Percentiles rank a stretch among this genome's conserved stretches.
Evolutionary conservation across 2,329 filamentous ascomycete genomes (phyloP).

Genomic region (Cytospora mali): DNA sequence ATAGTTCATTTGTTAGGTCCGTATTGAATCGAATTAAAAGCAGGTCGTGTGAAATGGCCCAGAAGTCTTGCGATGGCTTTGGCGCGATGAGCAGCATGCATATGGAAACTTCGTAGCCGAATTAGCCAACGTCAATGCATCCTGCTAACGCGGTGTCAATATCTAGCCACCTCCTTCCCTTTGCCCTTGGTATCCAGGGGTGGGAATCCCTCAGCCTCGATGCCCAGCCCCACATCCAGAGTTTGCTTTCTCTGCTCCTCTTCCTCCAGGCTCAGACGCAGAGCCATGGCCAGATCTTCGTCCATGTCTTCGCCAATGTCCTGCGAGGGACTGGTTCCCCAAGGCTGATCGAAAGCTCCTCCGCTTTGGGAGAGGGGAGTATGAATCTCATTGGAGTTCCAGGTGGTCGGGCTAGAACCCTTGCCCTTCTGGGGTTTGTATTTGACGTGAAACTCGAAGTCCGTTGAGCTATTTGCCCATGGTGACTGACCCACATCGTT

Average conservation of each 20-base stretch:
- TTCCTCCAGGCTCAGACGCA: conserved; percentile 63
- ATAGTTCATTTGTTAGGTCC: neutral
- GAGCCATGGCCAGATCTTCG: conserved; percentile 62
- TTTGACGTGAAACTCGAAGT: conserved; percentile 55
- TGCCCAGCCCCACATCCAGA: conserved; percentile 26
- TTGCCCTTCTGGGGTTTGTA: conserved; percentile 48
- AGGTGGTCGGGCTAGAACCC: conserved; percentile 39
- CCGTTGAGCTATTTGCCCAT: conserved; percentile 48
- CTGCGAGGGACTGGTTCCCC: conserved; percentile 28
- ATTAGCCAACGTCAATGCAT: neutral
- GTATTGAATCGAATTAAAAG: neutral
- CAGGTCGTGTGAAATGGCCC: neutral
- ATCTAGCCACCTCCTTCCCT: conserved; percentile 43
- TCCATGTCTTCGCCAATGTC: conserved; percentile 39
- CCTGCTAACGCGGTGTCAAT: conserved; percentile 4
- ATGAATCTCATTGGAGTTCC: conserved; percentile 38
- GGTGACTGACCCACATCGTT: conserved; percentile 52
- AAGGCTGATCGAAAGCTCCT: conserved; percentile 25
- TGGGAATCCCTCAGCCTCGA: conserved; percentile 37
- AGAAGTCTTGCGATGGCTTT: neutral
- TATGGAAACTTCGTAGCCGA: neutral
- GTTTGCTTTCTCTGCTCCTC: conserved; percentile 43
- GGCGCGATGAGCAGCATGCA: neutral
- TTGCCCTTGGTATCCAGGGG: conserved; percentile 41
- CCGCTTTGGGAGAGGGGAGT: conserved; percentile 36